Percentiles rank a stretch among this genome's conserved stretches.
phyloP scores from a whole-genome alignment of 331 rosid genomes.

The Arachis monticola region DNA sequence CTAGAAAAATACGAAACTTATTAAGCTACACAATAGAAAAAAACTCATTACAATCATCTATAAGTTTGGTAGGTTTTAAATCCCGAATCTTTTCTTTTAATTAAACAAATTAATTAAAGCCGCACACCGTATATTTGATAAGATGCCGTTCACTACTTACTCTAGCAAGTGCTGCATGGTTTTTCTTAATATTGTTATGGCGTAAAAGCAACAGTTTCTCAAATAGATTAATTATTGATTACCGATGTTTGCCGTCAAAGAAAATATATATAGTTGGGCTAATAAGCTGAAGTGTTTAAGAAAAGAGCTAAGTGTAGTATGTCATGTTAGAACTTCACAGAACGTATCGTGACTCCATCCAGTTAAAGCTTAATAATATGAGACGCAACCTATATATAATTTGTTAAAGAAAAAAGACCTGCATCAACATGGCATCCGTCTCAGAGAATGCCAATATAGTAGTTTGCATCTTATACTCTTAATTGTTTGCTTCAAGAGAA shows the following conservation, averaged over 20 bases:
- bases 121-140: background rate
- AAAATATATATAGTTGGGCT: background rate
- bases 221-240: background rate
- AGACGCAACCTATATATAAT: background rate
- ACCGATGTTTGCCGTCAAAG: background rate
- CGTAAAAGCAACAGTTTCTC: background rate
- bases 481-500: slow-evolving; percentile 4
- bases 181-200: background rate
- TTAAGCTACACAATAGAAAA: no score
- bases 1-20: no score
- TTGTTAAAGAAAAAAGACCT: slow-evolving; percentile 2
- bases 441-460: slow-evolving; percentile 20
- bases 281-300: slow-evolving; percentile 12
- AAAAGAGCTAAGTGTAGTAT: slow-evolving; percentile 7
- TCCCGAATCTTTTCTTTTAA: background rate
- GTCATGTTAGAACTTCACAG: background rate
- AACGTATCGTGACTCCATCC: slow-evolving; percentile 33
- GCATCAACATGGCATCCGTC: background rate
- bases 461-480: slow-evolving; percentile 22
- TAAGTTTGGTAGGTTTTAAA: background rate
- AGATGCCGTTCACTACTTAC: background rate
- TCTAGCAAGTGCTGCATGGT: background rate
- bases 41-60: no score
- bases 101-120: background rate
- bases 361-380: slow-evolving; percentile 22